Base-by-base conservation (phyloP, 495 filamentous ascomycete species). In the Penicillium waksmanii region DNA sequence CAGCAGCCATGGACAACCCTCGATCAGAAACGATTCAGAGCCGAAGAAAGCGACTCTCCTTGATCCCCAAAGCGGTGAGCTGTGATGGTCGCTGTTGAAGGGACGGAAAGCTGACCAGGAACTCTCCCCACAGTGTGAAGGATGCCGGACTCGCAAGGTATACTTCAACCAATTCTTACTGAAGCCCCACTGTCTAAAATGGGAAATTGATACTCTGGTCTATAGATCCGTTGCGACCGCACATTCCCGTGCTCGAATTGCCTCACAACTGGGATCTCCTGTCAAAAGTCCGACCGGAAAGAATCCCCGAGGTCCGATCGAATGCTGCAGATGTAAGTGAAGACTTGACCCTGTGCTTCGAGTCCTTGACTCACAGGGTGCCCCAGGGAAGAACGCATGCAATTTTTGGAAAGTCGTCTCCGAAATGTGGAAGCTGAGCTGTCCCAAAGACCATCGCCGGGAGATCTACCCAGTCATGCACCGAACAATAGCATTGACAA, bases 71-170 rank as follows among this genome's bases (percentile, higher is more conserved):
- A 47, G 53, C 53, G 1, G 53, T 56, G 33, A 31, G 40, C 38
- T 0, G 15, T 40, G 36, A 15, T 40, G 36, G 36, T 5, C 23
- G 43, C 23, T 23, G 23, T 38, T 18, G 36, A 19, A 11, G 36
- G 21, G 36, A 55, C 23, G 4, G 18, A 21, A 38, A 11, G 53
- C 17, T 31, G 23, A 51, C 23, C 48, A n/a, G n/a, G 33, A n/a
- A 18, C 18, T 17, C 13, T 52, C 8, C 21, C 34, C 35, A 15
- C n/a, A 56, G 53, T 56, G 53, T 46, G 53, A 56, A 46, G 53
- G 21, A 17, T 56, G 53, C 34, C 36, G 46, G 43, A 56, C 25
- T 34, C 53, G 53, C 17, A 56, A 56, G 53, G 53, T 56, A 25
- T 10, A n/a, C 3, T 17, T 4, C 31, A 1, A 7, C n/a, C 8